These are phyloP conservation scores for Cyclostephanos tholiformis DNA, from an alignment of 108 stramenopile species.

Conservation along the genomic window DNA sequence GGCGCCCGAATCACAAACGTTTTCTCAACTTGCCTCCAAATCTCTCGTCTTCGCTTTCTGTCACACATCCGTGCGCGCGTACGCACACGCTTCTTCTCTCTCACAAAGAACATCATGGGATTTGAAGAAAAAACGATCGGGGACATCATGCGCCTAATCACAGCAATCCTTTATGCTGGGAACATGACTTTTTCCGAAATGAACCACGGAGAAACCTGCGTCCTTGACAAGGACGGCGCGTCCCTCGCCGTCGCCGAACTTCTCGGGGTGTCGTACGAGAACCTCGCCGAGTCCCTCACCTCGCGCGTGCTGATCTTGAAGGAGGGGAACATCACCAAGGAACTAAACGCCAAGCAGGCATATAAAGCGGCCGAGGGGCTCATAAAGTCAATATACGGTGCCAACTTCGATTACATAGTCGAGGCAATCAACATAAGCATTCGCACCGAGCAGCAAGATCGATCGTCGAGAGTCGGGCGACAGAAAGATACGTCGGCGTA, in stretches of 20 bases:
- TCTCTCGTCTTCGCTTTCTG: conserved; percentile 28
- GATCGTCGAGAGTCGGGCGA: conserved; percentile 28
- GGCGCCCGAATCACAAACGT: too few relatives aligned
- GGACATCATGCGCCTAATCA: conserved; percentile 58
- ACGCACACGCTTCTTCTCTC: not conserved
- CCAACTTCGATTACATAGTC: conserved; percentile 77
- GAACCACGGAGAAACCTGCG: conserved; percentile 51
- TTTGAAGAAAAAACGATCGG: conserved; percentile 51
- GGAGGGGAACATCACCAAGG: conserved; percentile 55
- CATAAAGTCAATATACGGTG: conserved; percentile 89
- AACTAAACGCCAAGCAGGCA: conserved; percentile 62
- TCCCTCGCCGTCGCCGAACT: conserved; percentile 61
- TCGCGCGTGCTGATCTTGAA: conserved; percentile 53
- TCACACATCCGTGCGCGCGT: conserved; percentile 1
- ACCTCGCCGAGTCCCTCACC: conserved; percentile 61
- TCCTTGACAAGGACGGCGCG: conserved; percentile 43
- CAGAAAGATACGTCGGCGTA: conserved; percentile 51
- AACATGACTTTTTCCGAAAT: conserved; percentile 67
- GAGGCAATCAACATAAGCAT: conserved; percentile 57
- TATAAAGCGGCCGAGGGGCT: conserved; percentile 85
- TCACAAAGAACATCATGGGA: conserved; percentile 56
- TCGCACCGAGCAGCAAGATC: conserved; percentile 35
- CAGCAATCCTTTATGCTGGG: conserved; percentile 69
- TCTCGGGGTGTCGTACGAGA: conserved; percentile 60
- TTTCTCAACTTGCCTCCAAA: not conserved